Evolutionary conservation across 257 asterid species (phyloP), one percentile per base, ranked within the genome.

Genomic region (Oldenlandia corymbosa): DNA sequence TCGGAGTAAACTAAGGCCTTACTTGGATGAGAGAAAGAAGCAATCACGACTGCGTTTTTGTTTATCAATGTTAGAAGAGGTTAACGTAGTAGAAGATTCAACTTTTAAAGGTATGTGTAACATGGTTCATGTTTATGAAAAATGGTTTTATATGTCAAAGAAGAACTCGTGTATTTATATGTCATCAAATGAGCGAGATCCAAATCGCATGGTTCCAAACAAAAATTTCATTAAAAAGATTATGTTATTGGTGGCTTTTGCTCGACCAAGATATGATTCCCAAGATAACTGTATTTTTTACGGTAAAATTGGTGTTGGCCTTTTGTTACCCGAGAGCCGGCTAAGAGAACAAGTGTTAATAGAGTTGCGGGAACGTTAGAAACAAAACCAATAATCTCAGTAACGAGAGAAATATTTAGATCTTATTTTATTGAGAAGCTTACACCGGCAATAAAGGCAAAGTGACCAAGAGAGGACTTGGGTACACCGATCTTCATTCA

Each of bases 231-330:
- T 56, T 4, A 6, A 11, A 10, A 56, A 56, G 32, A 43, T 31
- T 3, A 56, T 56, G 62, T 56, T 55, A 1, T 31, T 31, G 11
- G 62, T 13, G 26, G 71, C 36, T 12, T 17, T 56, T 9, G 58
- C 65, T 27, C n/a, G 71, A 6, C 65, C 45, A 45, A 43, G 48
- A 5, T 43, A 41, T 43, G 65, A 67, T 30, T 5, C 26, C 1
- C 21, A 57, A 10, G 58, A 17, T 1, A 57, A 58, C 47, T 24
- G 47, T 0, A 17, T 42, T 3, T 67, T 67, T 16, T 67, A 34
- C 31, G 49, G 54, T 31, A 67, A 67, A 56, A 45, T 57, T 39
- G 46, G 55, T 0, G 12, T 0, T 66, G 54, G 39, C 43, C 70
- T 26, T 66, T 66, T 27, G 28, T 66, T n/a, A 52, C 26, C 1